A percentile compares a stretch with the other conserved stretches of the same genome.
These are phyloP conservation scores for Mycena chlorophos DNA, from an alignment of 768 basidiomycete genomes.

Conservation along the genomic window DNA sequence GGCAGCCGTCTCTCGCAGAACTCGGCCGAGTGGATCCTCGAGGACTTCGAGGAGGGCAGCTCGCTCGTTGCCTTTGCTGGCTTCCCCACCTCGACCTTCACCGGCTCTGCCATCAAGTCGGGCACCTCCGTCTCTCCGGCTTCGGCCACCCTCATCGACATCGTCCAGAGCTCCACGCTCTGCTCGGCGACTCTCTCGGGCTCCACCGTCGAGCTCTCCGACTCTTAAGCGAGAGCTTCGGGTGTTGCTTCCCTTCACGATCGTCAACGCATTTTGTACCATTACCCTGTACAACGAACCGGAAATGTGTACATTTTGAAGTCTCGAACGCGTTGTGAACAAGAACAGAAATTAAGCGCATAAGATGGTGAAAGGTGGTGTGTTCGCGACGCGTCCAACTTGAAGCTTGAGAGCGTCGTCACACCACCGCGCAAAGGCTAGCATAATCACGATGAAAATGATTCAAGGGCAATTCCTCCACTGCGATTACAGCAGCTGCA, in stretches of 20 bases:
- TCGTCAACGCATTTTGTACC: background rate
- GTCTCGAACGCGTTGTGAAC: too few species aligned
- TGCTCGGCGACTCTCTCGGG: slow-evolving; percentile 20
- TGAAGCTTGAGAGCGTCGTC: too few species aligned
- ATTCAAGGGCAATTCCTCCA: too few species aligned
- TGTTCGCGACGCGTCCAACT: too few species aligned
- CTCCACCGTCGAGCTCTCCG: slow-evolving; percentile 9
- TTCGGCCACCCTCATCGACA: slow-evolving; percentile 14
- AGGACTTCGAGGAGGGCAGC: slow-evolving; percentile 15
- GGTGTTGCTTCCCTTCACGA: background rate
- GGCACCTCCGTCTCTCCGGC: slow-evolving; percentile 13
- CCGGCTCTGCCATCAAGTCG: slow-evolving; percentile 14
- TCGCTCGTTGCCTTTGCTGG: slow-evolving; percentile 14
- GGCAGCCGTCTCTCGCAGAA: slow-evolving; percentile 13
- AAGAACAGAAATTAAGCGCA: too few species aligned
- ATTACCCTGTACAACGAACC: too few species aligned
- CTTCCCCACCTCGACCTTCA: slow-evolving; percentile 16
- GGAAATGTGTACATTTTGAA: too few species aligned
- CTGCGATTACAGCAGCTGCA: too few species aligned
- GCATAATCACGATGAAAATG: too few species aligned
- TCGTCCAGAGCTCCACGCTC: slow-evolving; percentile 18
- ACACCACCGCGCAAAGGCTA: too few species aligned
- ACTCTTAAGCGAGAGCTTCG: slow-evolving; percentile 9
- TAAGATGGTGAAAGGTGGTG: too few species aligned
- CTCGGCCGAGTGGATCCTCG: slow-evolving; percentile 21